These are phyloP conservation scores for Penicillium sclerotiorum DNA, from an alignment of 2,329 filamentous ascomycete species.

Conservation along the genomic window DNA sequence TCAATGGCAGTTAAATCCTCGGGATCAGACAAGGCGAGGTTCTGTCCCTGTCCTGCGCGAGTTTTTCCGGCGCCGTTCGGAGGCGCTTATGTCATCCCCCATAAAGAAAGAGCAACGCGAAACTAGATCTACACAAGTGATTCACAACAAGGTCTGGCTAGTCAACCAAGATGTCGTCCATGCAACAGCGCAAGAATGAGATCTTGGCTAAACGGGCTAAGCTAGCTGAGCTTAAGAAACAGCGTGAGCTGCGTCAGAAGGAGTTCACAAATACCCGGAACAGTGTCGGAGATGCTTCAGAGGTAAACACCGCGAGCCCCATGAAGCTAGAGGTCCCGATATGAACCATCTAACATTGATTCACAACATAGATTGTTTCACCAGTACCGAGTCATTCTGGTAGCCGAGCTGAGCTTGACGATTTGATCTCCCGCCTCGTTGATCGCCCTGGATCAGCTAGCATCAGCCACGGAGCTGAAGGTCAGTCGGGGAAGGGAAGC, in stretches of 20 bases:
- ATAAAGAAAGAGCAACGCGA: constrained; percentile 29
- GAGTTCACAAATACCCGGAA: constrained; percentile 72
- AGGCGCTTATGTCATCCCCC: constrained; percentile 43
- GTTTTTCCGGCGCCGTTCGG: constrained; percentile 44
- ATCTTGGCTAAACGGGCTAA: constrained; percentile 96
- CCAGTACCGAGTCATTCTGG: constrained; percentile 70
- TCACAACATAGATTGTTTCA: constrained; percentile 60
- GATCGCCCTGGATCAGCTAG: constrained; percentile 74
- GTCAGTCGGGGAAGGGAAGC: constrained; percentile 59
- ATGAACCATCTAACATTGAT: constrained; percentile 17
- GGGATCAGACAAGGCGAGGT: constrained; percentile 33
- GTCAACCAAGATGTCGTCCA: constrained; percentile 33
- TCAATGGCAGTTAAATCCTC: constrained; percentile 42
- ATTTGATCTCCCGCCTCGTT: constrained; percentile 80
- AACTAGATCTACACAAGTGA: constrained; percentile 16
- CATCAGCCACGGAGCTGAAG: constrained; percentile 53
- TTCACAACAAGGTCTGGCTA: constrained; percentile 8
- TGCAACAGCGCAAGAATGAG: constrained; percentile 84
- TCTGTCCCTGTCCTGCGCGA: constrained; percentile 42
- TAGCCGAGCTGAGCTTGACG: constrained; percentile 73
- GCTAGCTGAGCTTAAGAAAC: constrained; percentile 91
- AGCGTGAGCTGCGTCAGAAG: constrained; percentile 79
- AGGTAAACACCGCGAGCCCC: constrained; percentile 57
- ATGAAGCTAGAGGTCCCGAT: constrained; percentile 7
- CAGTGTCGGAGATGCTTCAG: constrained; percentile 67